Base-by-base conservation (phyloP, 2,329 filamentous ascomycete species). In the Alternaria brassicicola region DNA sequence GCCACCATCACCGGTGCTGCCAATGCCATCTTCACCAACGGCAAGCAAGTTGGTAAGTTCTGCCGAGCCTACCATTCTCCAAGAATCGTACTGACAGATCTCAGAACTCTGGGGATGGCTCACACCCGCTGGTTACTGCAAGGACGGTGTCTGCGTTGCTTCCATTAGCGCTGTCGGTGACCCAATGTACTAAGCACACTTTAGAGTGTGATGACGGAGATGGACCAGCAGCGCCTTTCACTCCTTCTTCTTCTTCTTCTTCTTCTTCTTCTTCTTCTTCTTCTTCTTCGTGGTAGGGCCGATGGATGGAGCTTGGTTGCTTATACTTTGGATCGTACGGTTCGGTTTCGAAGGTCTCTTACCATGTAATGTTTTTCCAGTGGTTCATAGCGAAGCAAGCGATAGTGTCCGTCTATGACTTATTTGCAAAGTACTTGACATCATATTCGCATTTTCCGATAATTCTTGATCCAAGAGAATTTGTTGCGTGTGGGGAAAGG, bases 61-160 rank as follows among this genome's bases (percentile, higher is more conserved):
- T 23, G 5, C 43, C 36, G 19, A 15, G 2, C 21, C 1, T 31
- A 6, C 12, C 28, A 47, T n/a, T 10, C 30, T 35, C 13, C 12
- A 13, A 5, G 7, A 21, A 12, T 4, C 4, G 3, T 13, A 13
- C 48, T 57, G 21, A 57, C 31, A 10, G 3, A 19, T 3, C 10
- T 2, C 12, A 57, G 54, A 57, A 46, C 33, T 52, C 3, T 57
- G 54, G 54, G 54, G 54, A 10, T 57, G 54, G 54, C 15, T 57
- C 19, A 57, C 54, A 5, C 54, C 54, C 3, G 23, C 54, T 46
- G 54, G 47, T 6, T 57, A 52, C 41, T 57, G 54, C 31, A 50
- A 52, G 10, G 21, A 52, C 8, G 54, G 54, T 46, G 31, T 52
- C n/a, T 57, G 54, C 13, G 17, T 19, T 25, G 54, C 47, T 52